Conservation (phyloP, 2,329 filamentous ascomycete genomes). For the Hymenoscyphus scutula region DNA sequence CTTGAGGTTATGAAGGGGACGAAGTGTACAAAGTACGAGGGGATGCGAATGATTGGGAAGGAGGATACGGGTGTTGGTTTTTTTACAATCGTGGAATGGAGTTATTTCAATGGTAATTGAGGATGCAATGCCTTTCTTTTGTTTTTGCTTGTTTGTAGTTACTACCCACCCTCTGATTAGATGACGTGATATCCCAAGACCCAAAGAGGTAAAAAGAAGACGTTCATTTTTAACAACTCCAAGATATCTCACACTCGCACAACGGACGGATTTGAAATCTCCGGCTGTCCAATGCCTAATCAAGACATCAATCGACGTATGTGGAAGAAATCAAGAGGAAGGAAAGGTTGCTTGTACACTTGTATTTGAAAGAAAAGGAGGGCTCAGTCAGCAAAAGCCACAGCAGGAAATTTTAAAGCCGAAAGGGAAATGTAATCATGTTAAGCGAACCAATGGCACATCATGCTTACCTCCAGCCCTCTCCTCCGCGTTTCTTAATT, state of each 20-base stretch:
- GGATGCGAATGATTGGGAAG: not conserved
- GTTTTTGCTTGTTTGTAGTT: not conserved
- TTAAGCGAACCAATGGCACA: not conserved
- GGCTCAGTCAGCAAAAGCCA: not conserved
- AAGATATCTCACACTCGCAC: not conserved
- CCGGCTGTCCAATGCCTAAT: not conserved
- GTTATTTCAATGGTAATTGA: not conserved
- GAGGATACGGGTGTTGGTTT: too few relatives aligned
- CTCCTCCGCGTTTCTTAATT: not conserved
- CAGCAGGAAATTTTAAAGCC: too few relatives aligned
- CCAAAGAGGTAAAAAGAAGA: not conserved
- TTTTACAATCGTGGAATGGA: too few relatives aligned
- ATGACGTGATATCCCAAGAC: not conserved
- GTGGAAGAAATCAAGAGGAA: not conserved
- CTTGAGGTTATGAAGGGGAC: not conserved
- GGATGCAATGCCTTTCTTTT: not conserved
- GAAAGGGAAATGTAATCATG: too few relatives aligned
- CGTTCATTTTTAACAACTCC: too few relatives aligned
- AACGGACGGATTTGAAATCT: not conserved
- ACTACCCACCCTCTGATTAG: not conserved
- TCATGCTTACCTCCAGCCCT: not conserved
- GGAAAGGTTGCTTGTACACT: not conserved
- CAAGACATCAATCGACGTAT: not conserved
- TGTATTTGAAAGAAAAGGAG: constrained; percentile 2
- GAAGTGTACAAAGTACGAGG: not conserved